phyloP scores from a whole-genome alignment of 2,329 filamentous ascomycete genomes.

The Corinectria fuckeliana region DNA sequence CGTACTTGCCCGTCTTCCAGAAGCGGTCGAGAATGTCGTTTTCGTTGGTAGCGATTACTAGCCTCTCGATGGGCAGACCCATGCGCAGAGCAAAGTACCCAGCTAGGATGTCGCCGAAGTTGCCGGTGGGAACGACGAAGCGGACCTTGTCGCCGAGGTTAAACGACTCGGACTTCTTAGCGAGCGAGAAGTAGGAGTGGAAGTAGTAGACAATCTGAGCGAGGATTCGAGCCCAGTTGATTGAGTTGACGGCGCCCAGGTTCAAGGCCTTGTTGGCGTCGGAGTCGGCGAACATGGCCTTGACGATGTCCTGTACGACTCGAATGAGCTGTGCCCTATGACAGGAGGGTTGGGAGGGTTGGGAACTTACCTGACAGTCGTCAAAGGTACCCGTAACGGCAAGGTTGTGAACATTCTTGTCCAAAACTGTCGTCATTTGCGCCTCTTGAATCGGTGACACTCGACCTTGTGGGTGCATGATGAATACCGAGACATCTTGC shows the following conservation, averaged over 20 bases:
- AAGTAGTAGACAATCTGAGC: slow-evolving; percentile 99
- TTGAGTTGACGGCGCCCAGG: slow-evolving; percentile 93
- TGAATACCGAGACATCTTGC: slow-evolving; percentile 96
- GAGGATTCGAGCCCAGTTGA: slow-evolving; percentile 94
- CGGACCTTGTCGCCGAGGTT: slow-evolving; percentile 73
- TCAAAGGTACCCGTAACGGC: slow-evolving; percentile 92
- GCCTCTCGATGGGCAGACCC: slow-evolving; percentile 86
- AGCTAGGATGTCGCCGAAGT: slow-evolving; percentile 94
- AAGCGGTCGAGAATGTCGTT: slow-evolving; percentile 97
- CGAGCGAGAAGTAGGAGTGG: slow-evolving; percentile 87
- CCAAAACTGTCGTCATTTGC: slow-evolving; percentile 94
- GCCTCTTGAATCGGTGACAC: slow-evolving; percentile 92
- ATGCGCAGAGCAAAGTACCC: slow-evolving; percentile 92
- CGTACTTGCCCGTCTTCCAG: slow-evolving; percentile 88
- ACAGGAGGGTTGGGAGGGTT: neutral
- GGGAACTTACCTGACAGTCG: slow-evolving; percentile 76
- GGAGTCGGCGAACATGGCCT: slow-evolving; percentile 86
- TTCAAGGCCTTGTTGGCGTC: slow-evolving; percentile 83
- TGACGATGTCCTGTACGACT: slow-evolving; percentile 67
- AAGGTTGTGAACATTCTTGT: slow-evolving; percentile 91
- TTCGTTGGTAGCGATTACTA: slow-evolving; percentile 93
- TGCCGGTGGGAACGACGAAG: slow-evolving; percentile 92
- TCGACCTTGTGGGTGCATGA: slow-evolving; percentile 89
- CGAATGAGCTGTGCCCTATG: neutral
- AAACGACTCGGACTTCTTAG: slow-evolving; percentile 64